Conservation (phyloP, 805 yeast genomes). For the Saturnispora bothae region DNA sequence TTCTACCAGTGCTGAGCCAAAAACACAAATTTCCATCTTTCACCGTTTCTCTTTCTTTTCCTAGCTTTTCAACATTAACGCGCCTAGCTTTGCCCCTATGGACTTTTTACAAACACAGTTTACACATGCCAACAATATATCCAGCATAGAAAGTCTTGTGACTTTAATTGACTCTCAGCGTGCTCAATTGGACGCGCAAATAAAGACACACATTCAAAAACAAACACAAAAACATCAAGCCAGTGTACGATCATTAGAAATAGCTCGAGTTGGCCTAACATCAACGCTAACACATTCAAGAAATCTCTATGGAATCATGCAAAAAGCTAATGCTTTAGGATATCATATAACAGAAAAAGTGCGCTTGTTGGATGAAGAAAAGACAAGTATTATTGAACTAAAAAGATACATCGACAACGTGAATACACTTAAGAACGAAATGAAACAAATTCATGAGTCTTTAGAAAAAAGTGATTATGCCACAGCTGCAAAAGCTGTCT, state of each 20-base stretch:
- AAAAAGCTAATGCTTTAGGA: slow-evolving; percentile 57
- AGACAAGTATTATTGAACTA: slow-evolving; percentile 51
- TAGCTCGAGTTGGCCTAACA: slow-evolving; percentile 53
- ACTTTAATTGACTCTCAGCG: slow-evolving; percentile 19
- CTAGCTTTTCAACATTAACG: no score
- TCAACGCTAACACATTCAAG: slow-evolving; percentile 48
- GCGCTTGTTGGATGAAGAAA: slow-evolving; percentile 58
- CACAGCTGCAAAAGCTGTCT: slow-evolving; percentile 64
- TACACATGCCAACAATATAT: slow-evolving; percentile 14
- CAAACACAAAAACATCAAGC: slow-evolving; percentile 31
- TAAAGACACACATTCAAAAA: slow-evolving; percentile 19
- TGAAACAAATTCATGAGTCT: slow-evolving; percentile 58
- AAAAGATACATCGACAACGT: slow-evolving; percentile 55
- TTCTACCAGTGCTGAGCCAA: no score
- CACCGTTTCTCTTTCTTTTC: not conserved
- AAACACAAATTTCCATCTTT: no score
- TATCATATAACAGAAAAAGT: slow-evolving; percentile 58
- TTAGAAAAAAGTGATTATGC: slow-evolving; percentile 62
- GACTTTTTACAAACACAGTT: slow-evolving; percentile 4
- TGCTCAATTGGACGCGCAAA: slow-evolving; percentile 17
- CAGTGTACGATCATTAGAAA: slow-evolving; percentile 38
- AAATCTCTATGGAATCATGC: slow-evolving; percentile 41
- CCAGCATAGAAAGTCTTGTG: slow-evolving; percentile 18
- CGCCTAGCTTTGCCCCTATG: no score
- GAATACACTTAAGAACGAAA: slow-evolving; percentile 52